Conservation (phyloP, 108 stramenopile genomes). For the Fistulifera solaris region DNA sequence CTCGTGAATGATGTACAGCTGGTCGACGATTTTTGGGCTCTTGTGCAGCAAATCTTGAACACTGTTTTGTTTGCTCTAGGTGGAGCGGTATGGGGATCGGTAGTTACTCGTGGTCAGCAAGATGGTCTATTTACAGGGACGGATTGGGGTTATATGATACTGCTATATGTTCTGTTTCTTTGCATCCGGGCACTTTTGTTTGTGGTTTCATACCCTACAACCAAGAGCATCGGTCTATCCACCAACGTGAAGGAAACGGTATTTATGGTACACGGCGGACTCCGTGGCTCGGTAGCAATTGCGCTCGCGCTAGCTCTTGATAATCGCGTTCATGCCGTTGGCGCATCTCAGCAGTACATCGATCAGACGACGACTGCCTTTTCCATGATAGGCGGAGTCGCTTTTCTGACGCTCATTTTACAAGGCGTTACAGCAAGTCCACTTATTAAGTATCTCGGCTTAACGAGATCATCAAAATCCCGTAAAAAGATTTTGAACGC, state of each 20-base stretch:
- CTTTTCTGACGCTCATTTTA: constrained; percentile 41
- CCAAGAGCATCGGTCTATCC: constrained; percentile 28
- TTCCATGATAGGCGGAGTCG: constrained; percentile 43
- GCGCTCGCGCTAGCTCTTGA: constrained; percentile 31
- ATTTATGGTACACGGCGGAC: constrained; percentile 43
- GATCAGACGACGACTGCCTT: constrained; percentile 19
- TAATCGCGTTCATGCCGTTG: constrained; percentile 12
- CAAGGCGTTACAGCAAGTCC: constrained; percentile 50
- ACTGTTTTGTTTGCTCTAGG: constrained; percentile 87
- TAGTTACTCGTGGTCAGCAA: constrained; percentile 19
- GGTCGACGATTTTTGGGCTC: constrained; percentile 68
- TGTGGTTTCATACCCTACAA: constrained; percentile 38
- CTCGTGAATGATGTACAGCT: constrained; percentile 55
- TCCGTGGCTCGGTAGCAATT: constrained; percentile 52
- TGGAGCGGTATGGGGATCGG: constrained; percentile 69
- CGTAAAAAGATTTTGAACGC: constrained; percentile 35
- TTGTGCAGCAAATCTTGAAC: constrained; percentile 78
- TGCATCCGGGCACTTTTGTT: constrained; percentile 43
- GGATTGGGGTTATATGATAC: constrained; percentile 43
- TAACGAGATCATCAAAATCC: constrained; percentile 40
- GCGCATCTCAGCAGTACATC: constrained; percentile 4
- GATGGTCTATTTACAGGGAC: constrained; percentile 19
- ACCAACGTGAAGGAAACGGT: constrained; percentile 25
- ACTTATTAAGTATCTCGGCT: constrained; percentile 36
- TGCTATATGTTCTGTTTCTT: constrained; percentile 29